A percentile compares a stretch with the other conserved stretches of the same genome.
Evolutionary conservation across 192 early-diverging fungal genomes (phyloP).

Genomic region (Coemansia umbellata): DNA sequence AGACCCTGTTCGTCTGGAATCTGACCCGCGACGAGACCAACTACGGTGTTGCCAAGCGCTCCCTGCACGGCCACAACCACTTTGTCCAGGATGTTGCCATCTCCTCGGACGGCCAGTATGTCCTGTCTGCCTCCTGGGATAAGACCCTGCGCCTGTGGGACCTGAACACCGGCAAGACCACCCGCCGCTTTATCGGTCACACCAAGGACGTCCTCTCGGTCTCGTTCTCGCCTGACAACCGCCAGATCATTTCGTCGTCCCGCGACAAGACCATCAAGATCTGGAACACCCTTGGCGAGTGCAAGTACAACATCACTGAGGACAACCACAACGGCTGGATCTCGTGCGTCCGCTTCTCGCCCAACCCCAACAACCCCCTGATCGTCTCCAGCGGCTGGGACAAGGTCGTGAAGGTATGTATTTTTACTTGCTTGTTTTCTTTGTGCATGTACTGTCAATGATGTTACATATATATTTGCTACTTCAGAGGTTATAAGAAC

Average conservation of each 20-base stretch:
- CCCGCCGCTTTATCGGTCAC: slow-evolving; percentile 96
- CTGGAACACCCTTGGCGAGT: slow-evolving; percentile 99
- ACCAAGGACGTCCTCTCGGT: slow-evolving; percentile 97
- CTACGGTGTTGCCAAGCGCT: slow-evolving; percentile 87
- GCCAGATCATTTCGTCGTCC: slow-evolving; percentile 97
- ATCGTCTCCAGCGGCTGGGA: slow-evolving; percentile 99
- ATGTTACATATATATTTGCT: slow-evolving; percentile 65
- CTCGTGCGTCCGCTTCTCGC: slow-evolving; percentile 98
- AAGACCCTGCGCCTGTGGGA: slow-evolving; percentile 99
- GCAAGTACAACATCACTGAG: slow-evolving; percentile 98
- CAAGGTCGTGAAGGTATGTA: slow-evolving; percentile 97
- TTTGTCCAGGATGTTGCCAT: slow-evolving; percentile 98
- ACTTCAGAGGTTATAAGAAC: slow-evolving; percentile 61
- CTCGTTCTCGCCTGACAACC: slow-evolving; percentile 99
- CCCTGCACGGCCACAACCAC: slow-evolving; percentile 98
- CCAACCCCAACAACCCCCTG: slow-evolving; percentile 97
- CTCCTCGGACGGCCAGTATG: slow-evolving; percentile 98
- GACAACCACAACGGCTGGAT: slow-evolving; percentile 99
- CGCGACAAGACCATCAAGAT: slow-evolving; percentile 99
- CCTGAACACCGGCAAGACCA: slow-evolving; percentile 91
- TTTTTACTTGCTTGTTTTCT: not conserved
- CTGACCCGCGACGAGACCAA: slow-evolving; percentile 89
- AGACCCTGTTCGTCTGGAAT: slow-evolving; percentile 98
- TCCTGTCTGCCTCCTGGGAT: slow-evolving; percentile 98
- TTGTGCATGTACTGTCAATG: slow-evolving; percentile 14